Evolutionary conservation across 2,329 filamentous ascomycete genomes (phyloP).

Genomic region (Cyphellophora attinorum): DNA sequence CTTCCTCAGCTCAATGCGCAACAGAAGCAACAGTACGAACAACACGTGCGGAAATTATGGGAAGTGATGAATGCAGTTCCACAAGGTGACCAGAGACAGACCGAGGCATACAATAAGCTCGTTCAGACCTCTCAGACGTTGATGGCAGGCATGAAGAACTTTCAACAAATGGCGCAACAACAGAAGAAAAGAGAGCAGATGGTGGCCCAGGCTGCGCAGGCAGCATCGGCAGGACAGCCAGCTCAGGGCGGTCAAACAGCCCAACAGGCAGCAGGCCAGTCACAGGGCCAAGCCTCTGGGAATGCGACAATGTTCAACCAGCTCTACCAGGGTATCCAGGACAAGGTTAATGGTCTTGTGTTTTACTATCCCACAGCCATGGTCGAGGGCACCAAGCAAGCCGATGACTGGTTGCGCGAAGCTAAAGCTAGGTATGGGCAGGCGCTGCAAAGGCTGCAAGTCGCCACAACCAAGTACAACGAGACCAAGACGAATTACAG

Average conservation of each 20-base stretch:
- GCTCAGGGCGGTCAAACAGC: slow-evolving; percentile 12
- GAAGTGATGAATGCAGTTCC: slow-evolving; percentile 39
- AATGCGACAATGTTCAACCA: slow-evolving; percentile 31
- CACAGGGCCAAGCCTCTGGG: slow-evolving; percentile 9
- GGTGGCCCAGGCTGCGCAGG: slow-evolving; percentile 6
- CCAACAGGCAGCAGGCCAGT: slow-evolving; percentile 16
- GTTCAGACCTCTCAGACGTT: slow-evolving; percentile 40
- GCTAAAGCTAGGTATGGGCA: slow-evolving; percentile 38
- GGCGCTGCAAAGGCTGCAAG: slow-evolving; percentile 38
- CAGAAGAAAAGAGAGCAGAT: slow-evolving; percentile 6
- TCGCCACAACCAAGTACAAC: slow-evolving; percentile 31
- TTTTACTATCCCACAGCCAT: slow-evolving; percentile 37
- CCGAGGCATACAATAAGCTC: slow-evolving; percentile 40
- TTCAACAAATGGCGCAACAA: slow-evolving; percentile 29
- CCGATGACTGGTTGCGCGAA: slow-evolving; percentile 36
- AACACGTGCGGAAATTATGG: slow-evolving; percentile 46
- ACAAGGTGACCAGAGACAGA: slow-evolving; percentile 39
- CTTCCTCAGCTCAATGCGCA: slow-evolving; percentile 44
- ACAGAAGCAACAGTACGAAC: slow-evolving; percentile 47
- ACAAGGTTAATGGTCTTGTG: slow-evolving; percentile 33
- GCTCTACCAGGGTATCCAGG: slow-evolving; percentile 35
- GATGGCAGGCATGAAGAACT: slow-evolving; percentile 42
- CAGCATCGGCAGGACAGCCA: slow-evolving; percentile 1
- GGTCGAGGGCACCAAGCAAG: slow-evolving; percentile 27
- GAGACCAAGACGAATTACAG: slow-evolving; percentile 30